These are phyloP conservation scores for Ophiostoma montium DNA, from an alignment of 2,329 filamentous ascomycete species.

Conservation along the genomic window DNA sequence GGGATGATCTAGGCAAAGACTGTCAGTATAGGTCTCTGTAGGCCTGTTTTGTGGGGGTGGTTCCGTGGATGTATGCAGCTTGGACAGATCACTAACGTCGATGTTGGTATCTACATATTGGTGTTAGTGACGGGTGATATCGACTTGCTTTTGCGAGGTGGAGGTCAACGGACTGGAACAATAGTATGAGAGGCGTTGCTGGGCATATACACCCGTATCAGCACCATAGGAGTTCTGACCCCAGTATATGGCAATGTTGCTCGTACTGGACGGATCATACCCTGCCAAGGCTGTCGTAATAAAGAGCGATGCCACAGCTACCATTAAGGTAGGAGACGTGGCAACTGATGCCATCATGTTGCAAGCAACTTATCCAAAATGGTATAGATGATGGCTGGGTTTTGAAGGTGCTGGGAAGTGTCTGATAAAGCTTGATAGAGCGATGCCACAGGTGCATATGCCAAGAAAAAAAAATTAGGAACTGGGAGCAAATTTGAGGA, in stretches of 20 bases:
- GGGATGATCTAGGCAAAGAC: slow-evolving; percentile 37
- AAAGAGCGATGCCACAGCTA: slow-evolving; percentile 5
- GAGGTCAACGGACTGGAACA: slow-evolving; percentile 36
- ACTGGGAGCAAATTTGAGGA: no score
- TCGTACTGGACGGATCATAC: slow-evolving; percentile 29
- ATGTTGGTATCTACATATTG: slow-evolving; percentile 21
- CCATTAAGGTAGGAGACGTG: neutral
- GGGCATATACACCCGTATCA: slow-evolving; percentile 29
- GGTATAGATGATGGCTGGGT: no score
- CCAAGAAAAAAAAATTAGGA: no score
- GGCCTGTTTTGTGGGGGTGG: no score
- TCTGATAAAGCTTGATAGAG: no score
- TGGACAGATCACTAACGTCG: no score
- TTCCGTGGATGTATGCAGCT: no score
- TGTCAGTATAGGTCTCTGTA: no score
- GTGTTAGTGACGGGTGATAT: neutral
- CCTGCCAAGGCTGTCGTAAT: slow-evolving; percentile 21
- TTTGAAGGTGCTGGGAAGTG: neutral
- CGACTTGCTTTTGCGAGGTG: neutral
- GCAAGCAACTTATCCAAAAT: neutral
- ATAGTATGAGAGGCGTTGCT: slow-evolving; percentile 43
- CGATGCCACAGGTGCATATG: no score
- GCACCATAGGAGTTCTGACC: slow-evolving; percentile 49
- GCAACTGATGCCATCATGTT: neutral
- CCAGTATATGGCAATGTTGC: slow-evolving; percentile 55